Evolutionary conservation across 495 filamentous ascomycete species (phyloP).

Genomic region (Annulohypoxylon stygium): DNA sequence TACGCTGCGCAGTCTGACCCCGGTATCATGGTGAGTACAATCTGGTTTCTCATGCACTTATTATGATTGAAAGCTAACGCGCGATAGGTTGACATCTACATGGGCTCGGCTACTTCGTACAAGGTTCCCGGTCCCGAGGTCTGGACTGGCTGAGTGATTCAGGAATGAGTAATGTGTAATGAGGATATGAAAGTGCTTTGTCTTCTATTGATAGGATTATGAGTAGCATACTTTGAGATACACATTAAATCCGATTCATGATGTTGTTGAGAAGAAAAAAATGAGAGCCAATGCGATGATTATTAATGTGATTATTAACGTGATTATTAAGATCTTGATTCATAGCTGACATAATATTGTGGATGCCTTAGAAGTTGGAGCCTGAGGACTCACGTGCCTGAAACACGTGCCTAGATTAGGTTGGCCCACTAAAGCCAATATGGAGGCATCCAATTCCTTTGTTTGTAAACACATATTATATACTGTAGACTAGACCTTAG

Average conservation of each 20-base stretch:
- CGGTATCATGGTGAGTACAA: slow-evolving; percentile 60
- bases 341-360: background rate
- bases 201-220: slow-evolving; percentile 22
- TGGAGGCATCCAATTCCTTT: too few relatives aligned
- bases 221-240: slow-evolving; percentile 22
- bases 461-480: too few relatives aligned
- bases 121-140: slow-evolving; percentile 64
- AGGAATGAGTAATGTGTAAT: slow-evolving; percentile 1
- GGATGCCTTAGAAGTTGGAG: too few relatives aligned
- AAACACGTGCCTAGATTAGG: too few relatives aligned
- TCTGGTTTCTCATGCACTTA: background rate
- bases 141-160: slow-evolving; percentile 57
- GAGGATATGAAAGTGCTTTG: background rate
- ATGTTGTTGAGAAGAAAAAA: background rate
- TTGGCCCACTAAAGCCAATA: too few relatives aligned
- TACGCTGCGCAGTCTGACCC: slow-evolving; percentile 65
- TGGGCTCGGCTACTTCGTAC: slow-evolving; percentile 61
- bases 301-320: background rate
- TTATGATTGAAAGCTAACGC: slow-evolving; percentile 1
- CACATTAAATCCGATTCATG: background rate
- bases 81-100: slow-evolving; percentile 62
- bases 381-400: too few relatives aligned
- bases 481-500: too few relatives aligned
- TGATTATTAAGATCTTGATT: background rate
- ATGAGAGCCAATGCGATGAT: too few relatives aligned